Base-by-base conservation (phyloP, 306 rosid genomes). In the Quillaja saponaria region DNA sequence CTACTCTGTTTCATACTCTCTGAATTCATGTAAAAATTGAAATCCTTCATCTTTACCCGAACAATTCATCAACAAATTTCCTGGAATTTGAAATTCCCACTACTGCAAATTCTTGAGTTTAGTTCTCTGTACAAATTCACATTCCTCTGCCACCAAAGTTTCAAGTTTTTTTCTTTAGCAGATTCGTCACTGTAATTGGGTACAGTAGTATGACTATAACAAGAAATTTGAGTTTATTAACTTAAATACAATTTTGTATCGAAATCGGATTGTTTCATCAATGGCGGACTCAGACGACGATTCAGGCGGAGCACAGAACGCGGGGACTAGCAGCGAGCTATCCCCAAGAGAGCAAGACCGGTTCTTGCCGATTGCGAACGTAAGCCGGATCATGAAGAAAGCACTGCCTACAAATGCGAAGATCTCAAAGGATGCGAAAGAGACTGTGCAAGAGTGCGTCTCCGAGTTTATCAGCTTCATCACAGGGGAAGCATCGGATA, bases 241-340 rank as follows among this genome's bases (percentile, higher is more conserved):
- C n/a, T n/a, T n/a, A n/a, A n/a, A n/a, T n/a, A n/a, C 31, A 25
- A 25, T 1, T 25, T 25, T 25, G 4, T 25, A n/a, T 39, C 6
- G 44, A 39, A 39, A 2, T 39, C 7, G 44, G 12, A 28, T 2
- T 40, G 61, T 20, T 7, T 21, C 70, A 49, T 61, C 11, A 59
- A 85, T 90, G 97, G 91, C 90, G 34, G 95, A 90, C 71, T 90
- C 97, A 7, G 97, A 90, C 78, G 82, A 90, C 84, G 97, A 90
- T 5, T 86, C 95, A 4, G 95, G 81, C 0, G 95, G 96, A 9
- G 78, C 58, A 9, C 63, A 25, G 37, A 67, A 75, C 79, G 57
- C 58, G 7, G 79, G 41, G 0, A 64, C 48, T 61, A 54, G 75
- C 56, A 67, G 68, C 78, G 95, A 82, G 76, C 73, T 71, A 0